Base-by-base conservation (phyloP, 192 early-diverging fungal species). In the Geranomyces michiganensis region DNA sequence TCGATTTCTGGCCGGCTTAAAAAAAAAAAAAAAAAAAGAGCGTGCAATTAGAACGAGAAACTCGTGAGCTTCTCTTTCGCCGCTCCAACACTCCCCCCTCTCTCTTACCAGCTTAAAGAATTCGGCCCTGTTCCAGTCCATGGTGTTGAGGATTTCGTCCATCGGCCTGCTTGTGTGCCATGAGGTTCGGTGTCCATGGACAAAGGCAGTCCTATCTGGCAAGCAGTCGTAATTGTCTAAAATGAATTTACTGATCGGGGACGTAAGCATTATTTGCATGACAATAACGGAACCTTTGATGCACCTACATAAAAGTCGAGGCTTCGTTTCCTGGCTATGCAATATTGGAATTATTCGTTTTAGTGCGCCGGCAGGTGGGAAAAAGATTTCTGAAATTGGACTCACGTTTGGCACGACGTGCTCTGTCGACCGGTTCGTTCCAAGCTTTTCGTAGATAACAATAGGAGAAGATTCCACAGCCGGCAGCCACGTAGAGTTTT, bases 191-290 rank as follows among this genome's bases (percentile, higher is more conserved):
- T 62, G 60, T 22, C 29, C 60, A 31, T 62, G 60, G n/a, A 62
- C 36, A 9, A 62, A 62, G 0, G 26, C 60, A 21, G 36, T 62
- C 30, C n/a, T 30, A 21, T 62, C n/a, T 8, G 60, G 60, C 9
- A 62, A n/a, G 21, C 36, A 36, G 29, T 62, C 30, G 13, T 41
- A 62, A 36, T 62, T 62, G 60, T 62, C 60, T 9, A 62, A 12
- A 10, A 62, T 62, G 26, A 62, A 62, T 62, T 62, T 62, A 0
- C 60, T 62, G 60, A 0, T 3, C 5, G 36, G 36, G 36, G 36
- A 41, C 36, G 10, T 41, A 10, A 7, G 3, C 51, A 14, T 24
- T 24, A 55, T 6, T n/a, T 7, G 21, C 51, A 55, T 8, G 51
- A 3, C 21, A 14, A 55, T 9, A 55, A 27, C 4, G 15, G 15